Evolutionary conservation across 2,329 filamentous ascomycete genomes (phyloP), one percentile per base, ranked within the genome.

Genomic region (Aspergillus sclerotialis): DNA sequence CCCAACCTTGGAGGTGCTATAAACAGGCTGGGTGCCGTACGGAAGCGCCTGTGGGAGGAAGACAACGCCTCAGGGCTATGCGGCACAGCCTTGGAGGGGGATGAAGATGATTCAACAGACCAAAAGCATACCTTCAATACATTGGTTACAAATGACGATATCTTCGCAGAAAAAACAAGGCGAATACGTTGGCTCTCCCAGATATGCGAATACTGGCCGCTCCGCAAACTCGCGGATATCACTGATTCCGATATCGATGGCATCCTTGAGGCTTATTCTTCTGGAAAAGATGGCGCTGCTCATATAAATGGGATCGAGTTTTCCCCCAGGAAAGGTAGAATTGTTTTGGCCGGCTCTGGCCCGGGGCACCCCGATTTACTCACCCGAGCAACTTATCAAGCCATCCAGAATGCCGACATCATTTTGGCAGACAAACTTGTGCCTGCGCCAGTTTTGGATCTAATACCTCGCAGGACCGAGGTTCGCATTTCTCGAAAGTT

Each of bases 121-220:
- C 92, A 96, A 61, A 77, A 75, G 11, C 78, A 89, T 1, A 75
- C 73, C 0, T 95, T 98, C 61, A 98, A 98, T 60, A 79, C 75
- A 40, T 70, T 98, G 4, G 74, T 96, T 5, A 76, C 57, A 0
- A 80, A 85, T 30, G 78, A 80, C 28, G 86, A 92, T 51, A 65
- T 75, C 1, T 81, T 84, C 39, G 81, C 81, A 3, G 76, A 79
- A 11, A 87, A 87, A 55, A 88, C 76, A 14, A 73, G 90, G 39
- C 76, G 92, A 33, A 89, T 94, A 70, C 77, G 92, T 38, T 98
- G 92, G 92, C 70, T 98, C 1, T 78, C 84, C 13, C 92, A 98
- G 58, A 87, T 98, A 33, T 98, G 92, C 71, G 92, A 98, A 67
- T 98, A 98, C 64, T 98, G 92, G 92, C 89, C 92, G 2, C 71